Base-by-base conservation (phyloP, 495 filamentous ascomycete species). In the Penicillium desertorum region DNA sequence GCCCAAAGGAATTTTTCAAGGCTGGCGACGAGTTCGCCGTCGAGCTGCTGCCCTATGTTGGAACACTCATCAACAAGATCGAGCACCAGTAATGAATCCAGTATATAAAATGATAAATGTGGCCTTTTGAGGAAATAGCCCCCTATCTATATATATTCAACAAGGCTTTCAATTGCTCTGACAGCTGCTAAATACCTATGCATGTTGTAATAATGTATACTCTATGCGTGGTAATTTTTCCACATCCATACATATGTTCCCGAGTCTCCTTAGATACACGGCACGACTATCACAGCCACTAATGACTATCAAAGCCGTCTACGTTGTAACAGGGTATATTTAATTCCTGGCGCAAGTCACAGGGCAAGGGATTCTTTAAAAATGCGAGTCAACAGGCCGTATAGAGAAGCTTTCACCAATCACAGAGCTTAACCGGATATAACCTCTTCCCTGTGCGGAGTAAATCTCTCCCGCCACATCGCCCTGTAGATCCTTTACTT, bases 1-100 rank as follows among this genome's bases (percentile, higher is more conserved):
- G 80, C 43, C 76, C 77, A 12, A 74, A 78, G 65, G 75, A 79
- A 49, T 84, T 76, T 45, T 64, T 88, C 58, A 81, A 81, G 66
- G 71, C 80, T 39, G 83, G 80, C 0, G 84, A 86, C 63, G 78
- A 83, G 49, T 84, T 88, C 9, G 77, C 80, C 51, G 83, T 88
- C 8, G 72, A 81, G 65, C 69, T 86, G 56, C 68, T 73, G 20
- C 75, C 75, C 11, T 62, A 72, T 59, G 66, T 77, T 9, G 75
- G 73, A 20, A 77, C 75, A 0, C 61, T 76, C 49, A 70, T 77
- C 49, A 74, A 70, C 44, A 70, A 68, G 58, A 68, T 76, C 34
- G 67, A 72, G 66, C 56, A 77, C 50, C 71, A 74, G 44, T 56
- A 37, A 52, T 7, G 36, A 39, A 8, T 37, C n/a, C 16, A 29